phyloP scores from a whole-genome alignment of 208 protist species.

The Trypanosoma boissoni region DNA sequence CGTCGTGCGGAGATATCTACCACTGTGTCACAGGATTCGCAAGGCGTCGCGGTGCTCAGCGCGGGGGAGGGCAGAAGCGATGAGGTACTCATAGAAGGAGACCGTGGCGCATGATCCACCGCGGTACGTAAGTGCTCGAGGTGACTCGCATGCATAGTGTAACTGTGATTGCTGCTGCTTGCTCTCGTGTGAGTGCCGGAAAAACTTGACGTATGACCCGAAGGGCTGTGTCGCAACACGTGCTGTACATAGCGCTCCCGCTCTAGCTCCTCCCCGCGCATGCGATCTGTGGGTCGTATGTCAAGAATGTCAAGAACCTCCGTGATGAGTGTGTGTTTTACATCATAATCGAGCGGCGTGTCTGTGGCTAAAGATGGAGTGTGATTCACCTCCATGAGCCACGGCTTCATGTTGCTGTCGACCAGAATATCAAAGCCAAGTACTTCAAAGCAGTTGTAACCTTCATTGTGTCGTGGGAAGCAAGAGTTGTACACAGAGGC shows the following conservation, averaged over 20 bases:
- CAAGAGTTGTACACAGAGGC: conserved; percentile 89
- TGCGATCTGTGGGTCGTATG: conserved; percentile 65
- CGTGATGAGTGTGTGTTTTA: conserved; percentile 88
- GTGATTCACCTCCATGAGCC: conserved; percentile 97
- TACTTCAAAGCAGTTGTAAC: conserved; percentile 95
- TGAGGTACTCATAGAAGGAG: conserved; percentile 3
- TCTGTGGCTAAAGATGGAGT: conserved; percentile 93
- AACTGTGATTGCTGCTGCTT: background rate
- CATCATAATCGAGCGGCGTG: conserved; percentile 89
- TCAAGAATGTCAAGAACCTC: conserved; percentile 90
- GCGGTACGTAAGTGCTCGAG: too few relatives aligned
- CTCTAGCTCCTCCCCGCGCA: conserved; percentile 58
- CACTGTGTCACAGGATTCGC: conserved; percentile 7
- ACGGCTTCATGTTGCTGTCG: conserved; percentile 90
- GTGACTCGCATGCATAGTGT: conserved; percentile 24
- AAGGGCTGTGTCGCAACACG: conserved; percentile 58
- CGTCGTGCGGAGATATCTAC: conserved; percentile 33
- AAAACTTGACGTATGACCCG: background rate
- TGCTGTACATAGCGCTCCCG: conserved; percentile 73
- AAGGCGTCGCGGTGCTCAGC: background rate
- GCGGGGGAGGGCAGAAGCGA: conserved; percentile 1
- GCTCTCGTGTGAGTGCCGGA: background rate
- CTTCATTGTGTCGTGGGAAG: conserved; percentile 88
- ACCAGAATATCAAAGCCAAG: conserved; percentile 96
- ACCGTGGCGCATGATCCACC: background rate